Base-by-base conservation (phyloP, 2,329 filamentous ascomycete species). In the Colletotrichum sp. region DNA sequence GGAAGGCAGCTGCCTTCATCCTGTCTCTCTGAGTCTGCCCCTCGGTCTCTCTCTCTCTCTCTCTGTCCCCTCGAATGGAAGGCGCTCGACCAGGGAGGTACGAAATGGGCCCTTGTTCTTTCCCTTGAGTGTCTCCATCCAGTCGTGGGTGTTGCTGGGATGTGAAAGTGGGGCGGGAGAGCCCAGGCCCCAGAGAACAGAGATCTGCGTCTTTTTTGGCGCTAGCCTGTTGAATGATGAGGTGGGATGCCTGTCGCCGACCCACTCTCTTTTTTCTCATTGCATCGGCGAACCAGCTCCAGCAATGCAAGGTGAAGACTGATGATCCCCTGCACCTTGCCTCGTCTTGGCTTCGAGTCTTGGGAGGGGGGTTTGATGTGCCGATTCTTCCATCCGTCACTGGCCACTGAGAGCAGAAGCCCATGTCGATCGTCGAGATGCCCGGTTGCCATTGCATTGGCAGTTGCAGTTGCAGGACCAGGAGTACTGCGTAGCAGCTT, bases 121-220 rank as follows among this genome's bases (percentile, higher is more conserved):
- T n/a, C 73, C 26, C 36, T 76, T 65, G 12, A 28, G 49, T 16
- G 32, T 15, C 66, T 36, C 49, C 28, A 57, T 68, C 65, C 65
- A 59, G 32, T 59, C 8, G n/a, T 68, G 34, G 34, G 24, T 21
- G 3, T 26, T 26, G 16, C 64, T 49, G 64, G 62, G 72, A 72
- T 49, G 6, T 34, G 13, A 39, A 36, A 71, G 75, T 68, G 49
- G 73, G 21, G 15, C 26, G 59, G n/a, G 16, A 69, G 36, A 73
- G 71, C 71, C 74, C 67, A 76, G 75, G 72, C 72, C 64, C 59
- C 71, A 59, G 70, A 65, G 65, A 76, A 74, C 72, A 77, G 74
- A 77, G 76, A 77, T 76, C 76, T 77, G 76, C 76, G 76, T 65
- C 62, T 60, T 77, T 76, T 64, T 34, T 69, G 39, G 57, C 74